Percentiles rank a stretch among this genome's conserved stretches.
Evolutionary conservation across 371 early-diverging fungal species (phyloP).

Genomic region (Basidiobolus heterosporus): DNA sequence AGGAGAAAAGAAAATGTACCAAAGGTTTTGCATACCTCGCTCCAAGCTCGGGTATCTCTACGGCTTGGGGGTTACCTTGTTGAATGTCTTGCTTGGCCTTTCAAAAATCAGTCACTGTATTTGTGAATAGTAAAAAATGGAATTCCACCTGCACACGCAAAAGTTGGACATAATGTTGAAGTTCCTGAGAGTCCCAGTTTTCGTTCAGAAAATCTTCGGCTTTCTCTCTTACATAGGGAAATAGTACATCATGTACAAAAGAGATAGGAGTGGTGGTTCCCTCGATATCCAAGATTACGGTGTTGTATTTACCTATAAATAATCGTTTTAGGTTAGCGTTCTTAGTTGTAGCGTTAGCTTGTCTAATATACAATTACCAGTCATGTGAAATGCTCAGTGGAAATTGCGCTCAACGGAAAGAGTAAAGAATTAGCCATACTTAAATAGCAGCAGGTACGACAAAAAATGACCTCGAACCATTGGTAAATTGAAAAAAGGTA

Average conservation of each 20-base stretch:
- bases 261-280: conserved; percentile 93
- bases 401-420: too few relatives aligned
- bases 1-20: too few relatives aligned
- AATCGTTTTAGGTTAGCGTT: too few relatives aligned
- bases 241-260: conserved; percentile 82
- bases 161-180: conserved; percentile 35
- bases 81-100: neutral
- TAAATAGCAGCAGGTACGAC: too few relatives aligned
- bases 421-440: too few relatives aligned
- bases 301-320: too few relatives aligned
- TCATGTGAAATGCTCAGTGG: too few relatives aligned
- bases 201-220: conserved; percentile 42
- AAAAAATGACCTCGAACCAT: too few relatives aligned
- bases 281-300: conserved; percentile 64
- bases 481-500: too few relatives aligned
- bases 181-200: conserved; percentile 40
- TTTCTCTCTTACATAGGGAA: conserved; percentile 58
- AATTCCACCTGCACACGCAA: conserved; percentile 50
- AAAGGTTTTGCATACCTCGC: conserved; percentile 1
- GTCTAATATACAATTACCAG: too few relatives aligned
- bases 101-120: neutral
- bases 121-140: neutral
- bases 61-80: neutral
- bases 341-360: too few relatives aligned
- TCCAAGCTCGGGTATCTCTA: neutral